Conservation (phyloP, 2,329 filamentous ascomycete species). For the Fusarium sp. region DNA sequence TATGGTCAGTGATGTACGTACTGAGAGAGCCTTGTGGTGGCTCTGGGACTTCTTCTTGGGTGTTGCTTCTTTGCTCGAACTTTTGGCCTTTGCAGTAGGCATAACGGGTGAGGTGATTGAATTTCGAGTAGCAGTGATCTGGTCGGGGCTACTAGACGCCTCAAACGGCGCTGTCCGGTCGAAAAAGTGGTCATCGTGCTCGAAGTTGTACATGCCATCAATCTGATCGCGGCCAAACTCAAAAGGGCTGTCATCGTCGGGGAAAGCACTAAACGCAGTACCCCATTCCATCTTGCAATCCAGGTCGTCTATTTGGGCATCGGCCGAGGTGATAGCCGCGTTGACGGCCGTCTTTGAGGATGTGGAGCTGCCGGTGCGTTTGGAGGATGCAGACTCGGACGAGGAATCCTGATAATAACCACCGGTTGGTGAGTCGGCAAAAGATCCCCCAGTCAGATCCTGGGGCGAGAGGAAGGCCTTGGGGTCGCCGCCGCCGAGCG, state of each 20-base stretch:
- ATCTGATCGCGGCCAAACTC: slow-evolving; percentile 48
- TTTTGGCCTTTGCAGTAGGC: slow-evolving; percentile 54
- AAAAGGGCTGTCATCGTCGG: slow-evolving; percentile 55
- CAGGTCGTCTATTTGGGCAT: slow-evolving; percentile 59
- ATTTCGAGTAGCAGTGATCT: slow-evolving; percentile 37
- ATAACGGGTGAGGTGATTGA: slow-evolving; percentile 59
- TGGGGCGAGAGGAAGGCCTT: slow-evolving; percentile 50
- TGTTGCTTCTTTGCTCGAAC: slow-evolving; percentile 43
- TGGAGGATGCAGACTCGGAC: slow-evolving; percentile 64
- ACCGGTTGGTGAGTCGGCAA: slow-evolving; percentile 54
- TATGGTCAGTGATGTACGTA: slow-evolving; percentile 46
- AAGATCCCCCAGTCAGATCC: slow-evolving; percentile 53
- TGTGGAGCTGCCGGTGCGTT: slow-evolving; percentile 59
- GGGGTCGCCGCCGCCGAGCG: slow-evolving; percentile 46
- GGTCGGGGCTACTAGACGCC: slow-evolving; percentile 67
- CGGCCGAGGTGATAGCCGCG: slow-evolving; percentile 53
- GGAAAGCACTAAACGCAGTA: slow-evolving; percentile 49
- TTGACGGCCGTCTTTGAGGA: slow-evolving; percentile 59
- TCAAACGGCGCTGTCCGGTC: slow-evolving; percentile 68
- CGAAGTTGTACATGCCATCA: slow-evolving; percentile 49
- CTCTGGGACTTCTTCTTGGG: slow-evolving; percentile 41
- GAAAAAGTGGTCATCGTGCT: slow-evolving; percentile 59
- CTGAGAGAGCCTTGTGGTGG: slow-evolving; percentile 52
- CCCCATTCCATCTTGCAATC: slow-evolving; percentile 59
- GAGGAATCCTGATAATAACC: slow-evolving; percentile 62